Conservation (phyloP, 2,329 filamentous ascomycete species). For the Diaporthe longicolla region DNA sequence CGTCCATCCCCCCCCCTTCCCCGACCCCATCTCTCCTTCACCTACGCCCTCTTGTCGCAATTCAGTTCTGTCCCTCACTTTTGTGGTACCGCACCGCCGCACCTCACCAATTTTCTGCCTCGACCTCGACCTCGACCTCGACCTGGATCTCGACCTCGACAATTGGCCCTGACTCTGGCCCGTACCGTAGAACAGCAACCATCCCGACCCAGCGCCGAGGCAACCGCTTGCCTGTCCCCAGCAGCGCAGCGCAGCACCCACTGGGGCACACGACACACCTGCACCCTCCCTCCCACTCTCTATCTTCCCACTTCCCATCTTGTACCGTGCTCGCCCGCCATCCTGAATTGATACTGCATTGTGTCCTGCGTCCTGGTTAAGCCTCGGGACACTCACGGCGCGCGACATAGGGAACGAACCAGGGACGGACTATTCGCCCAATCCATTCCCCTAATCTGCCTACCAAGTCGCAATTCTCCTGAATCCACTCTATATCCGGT, state of each 20-base stretch:
- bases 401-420: conserved; percentile 20
- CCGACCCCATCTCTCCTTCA: conserved; percentile 36
- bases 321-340: neutral
- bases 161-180: conserved; percentile 21
- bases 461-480: conserved; percentile 31
- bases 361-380: conserved; percentile 2
- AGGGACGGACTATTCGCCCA: conserved; percentile 37
- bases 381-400: conserved; percentile 30
- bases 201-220: conserved; percentile 22
- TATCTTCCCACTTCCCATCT: conserved; percentile 15
- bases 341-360: neutral
- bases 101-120: conserved; percentile 32
- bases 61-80: conserved; percentile 40
- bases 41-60: conserved; percentile 38
- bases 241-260: conserved; percentile 18
- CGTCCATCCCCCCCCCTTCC: conserved; percentile 7
- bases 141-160: conserved; percentile 18
- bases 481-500: conserved; percentile 27
- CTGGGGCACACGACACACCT: conserved; percentile 38
- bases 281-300: conserved; percentile 18
- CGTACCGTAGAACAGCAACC: neutral
- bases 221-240: conserved; percentile 17
- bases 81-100: conserved; percentile 27
- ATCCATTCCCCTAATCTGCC: conserved; percentile 38
- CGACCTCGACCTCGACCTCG: conserved; percentile 31